Conservation (phyloP, 208 protist species). For the Leishmania aethiopica region DNA sequence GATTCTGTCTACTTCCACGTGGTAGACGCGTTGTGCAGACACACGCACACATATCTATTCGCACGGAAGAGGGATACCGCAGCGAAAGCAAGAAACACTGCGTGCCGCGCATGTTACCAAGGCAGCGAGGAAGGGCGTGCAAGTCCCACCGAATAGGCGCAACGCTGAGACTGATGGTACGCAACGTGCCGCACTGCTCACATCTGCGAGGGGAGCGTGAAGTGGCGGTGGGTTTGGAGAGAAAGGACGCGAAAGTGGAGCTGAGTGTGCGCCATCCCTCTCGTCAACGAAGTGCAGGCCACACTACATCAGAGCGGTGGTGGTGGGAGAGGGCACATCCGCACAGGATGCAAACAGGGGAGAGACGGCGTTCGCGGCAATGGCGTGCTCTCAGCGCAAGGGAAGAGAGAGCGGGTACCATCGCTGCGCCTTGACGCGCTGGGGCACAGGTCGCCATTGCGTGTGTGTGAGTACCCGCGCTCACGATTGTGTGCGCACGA, state of each 20-base stretch:
- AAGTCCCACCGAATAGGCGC: not conserved
- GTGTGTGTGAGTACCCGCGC: slow-evolving; percentile 31
- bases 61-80: not conserved
- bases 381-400: not conserved
- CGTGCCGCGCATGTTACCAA: not conserved
- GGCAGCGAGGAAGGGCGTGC: not conserved
- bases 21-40: not conserved
- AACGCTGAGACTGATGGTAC: not conserved
- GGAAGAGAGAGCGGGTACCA: not conserved
- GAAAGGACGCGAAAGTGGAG: not conserved
- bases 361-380: not conserved
- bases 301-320: not conserved
- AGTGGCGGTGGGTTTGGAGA: not conserved
- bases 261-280: not conserved
- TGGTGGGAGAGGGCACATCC: not conserved
- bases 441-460: slow-evolving; percentile 27
- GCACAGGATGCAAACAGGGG: not conserved
- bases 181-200: not conserved
- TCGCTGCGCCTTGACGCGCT: slow-evolving; percentile 2
- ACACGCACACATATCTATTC: not conserved
- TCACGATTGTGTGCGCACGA: slow-evolving; percentile 20
- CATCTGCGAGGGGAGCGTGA: not conserved
- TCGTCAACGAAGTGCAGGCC: not conserved
- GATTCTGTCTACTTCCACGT: not conserved
- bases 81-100: not conserved